phyloP scores from a whole-genome alignment of 805 yeast species.

The Wickerhamomyces pijperi region DNA sequence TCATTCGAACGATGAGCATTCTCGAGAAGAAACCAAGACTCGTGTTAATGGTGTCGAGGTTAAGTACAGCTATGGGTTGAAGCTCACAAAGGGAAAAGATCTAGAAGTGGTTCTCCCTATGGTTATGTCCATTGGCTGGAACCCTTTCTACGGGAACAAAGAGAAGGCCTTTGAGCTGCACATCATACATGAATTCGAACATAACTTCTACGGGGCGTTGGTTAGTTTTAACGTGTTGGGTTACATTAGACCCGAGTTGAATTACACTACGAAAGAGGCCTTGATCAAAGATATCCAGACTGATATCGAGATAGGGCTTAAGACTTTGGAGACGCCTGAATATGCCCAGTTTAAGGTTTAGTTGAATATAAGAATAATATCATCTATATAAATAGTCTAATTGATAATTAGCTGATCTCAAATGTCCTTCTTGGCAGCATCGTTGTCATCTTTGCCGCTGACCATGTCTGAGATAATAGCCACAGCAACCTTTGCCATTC shows the following conservation, averaged over 20 bases:
- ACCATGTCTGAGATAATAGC: slow-evolving; percentile 26
- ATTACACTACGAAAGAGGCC: slow-evolving; percentile 75
- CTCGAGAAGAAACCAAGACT: slow-evolving; percentile 11
- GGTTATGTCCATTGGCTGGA: slow-evolving; percentile 95
- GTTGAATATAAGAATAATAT: too few species aligned
- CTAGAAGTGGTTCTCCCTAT: slow-evolving; percentile 53
- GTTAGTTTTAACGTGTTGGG: slow-evolving; percentile 70
- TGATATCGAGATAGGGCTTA: slow-evolving; percentile 63
- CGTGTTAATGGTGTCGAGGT: slow-evolving; percentile 32
- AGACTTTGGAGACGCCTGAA: slow-evolving; percentile 31
- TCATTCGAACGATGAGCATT: background rate
- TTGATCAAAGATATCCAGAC: slow-evolving; percentile 71
- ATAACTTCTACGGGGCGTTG: slow-evolving; percentile 73
- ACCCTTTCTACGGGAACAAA: slow-evolving; percentile 78
- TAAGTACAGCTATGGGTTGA: slow-evolving; percentile 50
- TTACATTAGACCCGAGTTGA: slow-evolving; percentile 80
- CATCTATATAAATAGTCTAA: too few species aligned
- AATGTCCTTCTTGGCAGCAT: slow-evolving; percentile 18
- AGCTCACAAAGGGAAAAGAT: slow-evolving; percentile 26
- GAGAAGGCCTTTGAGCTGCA: slow-evolving; percentile 83
- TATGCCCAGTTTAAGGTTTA: slow-evolving; percentile 23
- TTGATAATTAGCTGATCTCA: slow-evolving; percentile 1
- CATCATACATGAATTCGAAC: slow-evolving; percentile 58
- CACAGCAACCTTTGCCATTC: slow-evolving; percentile 58
- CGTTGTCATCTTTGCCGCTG: slow-evolving; percentile 14